A percentile compares a stretch with the other conserved stretches of the same genome.
phyloP scores from a whole-genome alignment of 169 alveolate species.

The Eimeria brunetti region DNA sequence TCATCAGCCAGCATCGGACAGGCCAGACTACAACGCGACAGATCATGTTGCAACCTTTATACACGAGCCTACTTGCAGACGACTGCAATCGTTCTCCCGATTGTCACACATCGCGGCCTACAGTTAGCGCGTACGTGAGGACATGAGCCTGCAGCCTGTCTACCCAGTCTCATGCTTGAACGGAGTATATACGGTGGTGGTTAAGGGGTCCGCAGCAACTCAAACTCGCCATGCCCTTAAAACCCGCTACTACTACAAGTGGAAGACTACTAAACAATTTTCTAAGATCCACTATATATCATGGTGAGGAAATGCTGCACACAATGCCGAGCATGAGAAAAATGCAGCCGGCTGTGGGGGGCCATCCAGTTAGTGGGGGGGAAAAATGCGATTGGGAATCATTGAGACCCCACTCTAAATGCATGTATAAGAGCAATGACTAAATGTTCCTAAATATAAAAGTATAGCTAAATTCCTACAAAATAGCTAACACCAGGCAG shows the following conservation, averaged over 20 bases:
- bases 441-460: background rate
- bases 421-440: background rate
- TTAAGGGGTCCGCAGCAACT: background rate
- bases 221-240: background rate
- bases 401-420: background rate
- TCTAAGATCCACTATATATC: background rate
- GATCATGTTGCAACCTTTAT: background rate
- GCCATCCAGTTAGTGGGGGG: slow-evolving; percentile 3
- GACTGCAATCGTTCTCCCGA: background rate
- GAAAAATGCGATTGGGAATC: background rate
- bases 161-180: background rate
- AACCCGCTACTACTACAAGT: background rate
- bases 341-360: slow-evolving; percentile 27
- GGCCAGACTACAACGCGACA: background rate
- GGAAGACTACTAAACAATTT: background rate
- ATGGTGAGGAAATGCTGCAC: slow-evolving; percentile 2
- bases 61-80: background rate
- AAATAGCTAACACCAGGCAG: background rate
- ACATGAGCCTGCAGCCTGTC: background rate
- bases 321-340: slow-evolving; percentile 9
- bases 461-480: slow-evolving; percentile 13
- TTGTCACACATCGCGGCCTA: background rate
- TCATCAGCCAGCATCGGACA: background rate
- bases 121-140: background rate
- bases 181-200: background rate